phyloP scores from a whole-genome alignment of 2,329 filamentous ascomycete species.

The Daldinia eschscholtzii region DNA sequence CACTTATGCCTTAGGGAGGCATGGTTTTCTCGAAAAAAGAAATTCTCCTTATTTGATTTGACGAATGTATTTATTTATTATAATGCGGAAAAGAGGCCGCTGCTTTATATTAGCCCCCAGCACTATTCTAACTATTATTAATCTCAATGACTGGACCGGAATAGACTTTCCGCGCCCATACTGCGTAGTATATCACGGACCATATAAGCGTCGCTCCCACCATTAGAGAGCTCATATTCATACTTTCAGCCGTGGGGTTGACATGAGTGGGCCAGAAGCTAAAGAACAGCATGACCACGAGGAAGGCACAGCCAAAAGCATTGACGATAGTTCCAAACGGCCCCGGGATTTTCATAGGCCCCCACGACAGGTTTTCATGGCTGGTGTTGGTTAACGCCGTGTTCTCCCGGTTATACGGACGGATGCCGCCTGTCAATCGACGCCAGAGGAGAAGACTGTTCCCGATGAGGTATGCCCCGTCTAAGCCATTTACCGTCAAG shows the following conservation, averaged over 20 bases:
- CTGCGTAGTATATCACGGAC: constrained; percentile 45
- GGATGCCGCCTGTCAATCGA: constrained; percentile 52
- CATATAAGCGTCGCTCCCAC: constrained; percentile 44
- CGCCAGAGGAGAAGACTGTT: constrained; percentile 57
- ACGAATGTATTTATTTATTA: too few species aligned
- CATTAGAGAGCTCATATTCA: constrained; percentile 46
- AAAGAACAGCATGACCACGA: constrained; percentile 43
- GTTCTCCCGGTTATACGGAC: constrained; percentile 26
- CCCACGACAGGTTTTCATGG: constrained; percentile 57
- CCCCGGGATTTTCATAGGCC: constrained; percentile 67
- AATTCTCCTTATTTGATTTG: background rate
- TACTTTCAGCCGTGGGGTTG: constrained; percentile 44
- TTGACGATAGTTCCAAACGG: constrained; percentile 67
- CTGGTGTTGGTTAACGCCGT: constrained; percentile 12
- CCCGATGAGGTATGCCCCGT: constrained; percentile 58
- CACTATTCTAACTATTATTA: constrained; percentile 5
- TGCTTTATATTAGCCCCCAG: background rate
- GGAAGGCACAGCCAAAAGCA: constrained; percentile 58
- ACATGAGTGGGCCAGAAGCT: constrained; percentile 45
- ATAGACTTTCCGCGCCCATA: constrained; percentile 46
- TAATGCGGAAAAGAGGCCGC: background rate
- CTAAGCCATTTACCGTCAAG: constrained; percentile 58
- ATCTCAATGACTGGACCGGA: constrained; percentile 43
- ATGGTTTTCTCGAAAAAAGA: background rate
- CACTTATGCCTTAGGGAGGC: background rate